Evolutionary conservation across 768 basidiomycete species (phyloP).

Genomic region (Tephrocybe sp.): DNA sequence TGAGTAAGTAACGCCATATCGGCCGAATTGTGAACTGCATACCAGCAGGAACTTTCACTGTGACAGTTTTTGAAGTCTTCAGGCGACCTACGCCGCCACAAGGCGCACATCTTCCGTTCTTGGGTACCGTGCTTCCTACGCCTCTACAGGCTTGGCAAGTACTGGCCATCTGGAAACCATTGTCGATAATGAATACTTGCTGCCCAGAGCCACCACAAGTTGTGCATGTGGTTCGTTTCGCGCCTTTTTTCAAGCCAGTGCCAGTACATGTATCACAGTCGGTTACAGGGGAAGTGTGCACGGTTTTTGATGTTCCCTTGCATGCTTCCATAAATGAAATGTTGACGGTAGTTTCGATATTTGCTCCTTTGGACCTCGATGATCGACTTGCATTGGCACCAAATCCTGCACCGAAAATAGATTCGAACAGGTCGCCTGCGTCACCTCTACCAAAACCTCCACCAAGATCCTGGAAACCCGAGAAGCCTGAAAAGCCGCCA

Average conservation of each 20-base stretch:
- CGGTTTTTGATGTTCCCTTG: constrained; percentile 75
- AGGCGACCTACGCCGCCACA: constrained; percentile 91
- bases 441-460: constrained; percentile 50
- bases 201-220: constrained; percentile 86
- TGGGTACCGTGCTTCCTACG: constrained; percentile 75
- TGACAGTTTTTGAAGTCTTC: constrained; percentile 69
- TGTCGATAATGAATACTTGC: constrained; percentile 85
- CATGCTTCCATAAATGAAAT: constrained; percentile 94
- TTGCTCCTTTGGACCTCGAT: constrained; percentile 61
- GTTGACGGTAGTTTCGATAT: constrained; percentile 74
- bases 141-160: constrained; percentile 86
- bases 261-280: constrained; percentile 85
- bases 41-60: constrained; percentile 87
- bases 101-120: constrained; percentile 68
- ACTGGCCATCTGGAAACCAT: constrained; percentile 95
- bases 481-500: constrained; percentile 66
- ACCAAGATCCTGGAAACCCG: constrained; percentile 71
- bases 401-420: constrained; percentile 74
- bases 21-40: constrained; percentile 24
- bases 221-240: constrained; percentile 74
- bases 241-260: constrained; percentile 82
- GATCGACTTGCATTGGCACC: constrained; percentile 44
- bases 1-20: constrained; percentile 5
- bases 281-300: constrained; percentile 77
- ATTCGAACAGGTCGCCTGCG: constrained; percentile 74